Evolutionary conservation across 345 rosid species (phyloP).

Genomic region (Aquilaria sinensis): DNA sequence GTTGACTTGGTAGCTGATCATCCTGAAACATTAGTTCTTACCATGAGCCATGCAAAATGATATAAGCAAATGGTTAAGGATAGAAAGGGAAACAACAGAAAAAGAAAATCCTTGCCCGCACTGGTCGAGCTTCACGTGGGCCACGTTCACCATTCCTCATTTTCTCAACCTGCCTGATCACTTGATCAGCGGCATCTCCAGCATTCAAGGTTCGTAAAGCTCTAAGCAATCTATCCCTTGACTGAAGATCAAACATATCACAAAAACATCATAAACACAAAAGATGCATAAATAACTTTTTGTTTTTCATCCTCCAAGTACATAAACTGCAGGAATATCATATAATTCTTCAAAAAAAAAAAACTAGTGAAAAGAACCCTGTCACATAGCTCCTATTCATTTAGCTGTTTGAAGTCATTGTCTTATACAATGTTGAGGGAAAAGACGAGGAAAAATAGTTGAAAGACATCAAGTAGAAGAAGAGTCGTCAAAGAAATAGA

Average conservation of each 20-base stretch:
- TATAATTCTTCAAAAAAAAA: constrained; percentile 6
- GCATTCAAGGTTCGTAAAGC: constrained; percentile 85
- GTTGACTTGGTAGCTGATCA: constrained; percentile 59
- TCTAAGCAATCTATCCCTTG: constrained; percentile 78
- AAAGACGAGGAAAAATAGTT: not conserved
- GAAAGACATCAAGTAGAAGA: no score
- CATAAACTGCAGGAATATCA: not conserved
- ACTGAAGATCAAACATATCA: constrained; percentile 38
- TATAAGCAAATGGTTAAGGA: constrained; percentile 12
- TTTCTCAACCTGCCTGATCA: constrained; percentile 90
- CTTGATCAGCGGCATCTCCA: constrained; percentile 96
- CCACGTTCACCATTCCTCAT: constrained; percentile 80
- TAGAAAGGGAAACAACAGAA: not conserved
- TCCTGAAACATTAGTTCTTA: constrained; percentile 41
- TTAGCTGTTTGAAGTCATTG: no score
- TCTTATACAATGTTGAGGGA: not conserved
- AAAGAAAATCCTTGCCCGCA: constrained; percentile 44
- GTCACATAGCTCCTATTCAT: no score
- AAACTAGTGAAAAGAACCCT: not conserved
- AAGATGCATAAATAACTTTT: no score
- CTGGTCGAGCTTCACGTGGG: constrained; percentile 62
- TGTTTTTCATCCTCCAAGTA: no score
- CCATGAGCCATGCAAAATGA: constrained; percentile 7
- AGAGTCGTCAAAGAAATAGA: no score
- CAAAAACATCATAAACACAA: constrained; percentile 5